A percentile compares a stretch with the other conserved stretches of the same genome.
Conservation (phyloP, 2,329 filamentous ascomycete species). For the Thermoascus crustaceus region DNA sequence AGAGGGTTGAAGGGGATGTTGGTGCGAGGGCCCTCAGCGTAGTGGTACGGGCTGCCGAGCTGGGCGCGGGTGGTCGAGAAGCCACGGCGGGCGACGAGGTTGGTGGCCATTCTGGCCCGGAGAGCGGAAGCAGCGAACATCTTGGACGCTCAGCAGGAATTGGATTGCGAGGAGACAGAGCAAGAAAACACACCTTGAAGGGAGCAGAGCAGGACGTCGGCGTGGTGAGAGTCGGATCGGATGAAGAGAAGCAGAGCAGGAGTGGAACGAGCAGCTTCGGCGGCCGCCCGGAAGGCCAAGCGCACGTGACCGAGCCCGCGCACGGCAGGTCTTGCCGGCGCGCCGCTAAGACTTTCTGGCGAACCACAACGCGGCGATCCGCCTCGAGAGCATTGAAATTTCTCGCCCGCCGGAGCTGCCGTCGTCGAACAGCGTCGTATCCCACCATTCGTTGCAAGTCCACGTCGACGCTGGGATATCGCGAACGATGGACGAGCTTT, state of each 20-base stretch:
- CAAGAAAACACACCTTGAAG: constrained; percentile 23
- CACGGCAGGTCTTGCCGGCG: not conserved
- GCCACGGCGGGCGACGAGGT: constrained; percentile 74
- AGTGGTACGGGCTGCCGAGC: constrained; percentile 90
- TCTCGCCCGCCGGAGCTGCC: constrained; percentile 13
- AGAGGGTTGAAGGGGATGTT: constrained; percentile 97
- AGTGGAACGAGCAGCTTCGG: constrained; percentile 6
- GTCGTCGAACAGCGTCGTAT: constrained; percentile 3
- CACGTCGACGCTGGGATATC: constrained; percentile 7
- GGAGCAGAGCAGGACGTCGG: not conserved
- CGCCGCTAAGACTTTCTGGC: not conserved
- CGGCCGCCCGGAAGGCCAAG: constrained; percentile 2
- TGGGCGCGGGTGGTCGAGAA: constrained; percentile 87
- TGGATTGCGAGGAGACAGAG: constrained; percentile 9
- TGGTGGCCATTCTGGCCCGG: constrained; percentile 57
- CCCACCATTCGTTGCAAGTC: constrained; percentile 11
- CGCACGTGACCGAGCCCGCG: constrained; percentile 6
- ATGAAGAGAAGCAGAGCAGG: constrained; percentile 2
- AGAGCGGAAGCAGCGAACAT: constrained; percentile 66
- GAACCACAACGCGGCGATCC: constrained; percentile 16
- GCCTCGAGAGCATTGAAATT: constrained; percentile 25
- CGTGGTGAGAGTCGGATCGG: constrained; percentile 1
- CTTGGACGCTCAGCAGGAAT: constrained; percentile 46
- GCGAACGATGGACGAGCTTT: constrained; percentile 63
- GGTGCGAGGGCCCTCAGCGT: constrained; percentile 87